Conservation (phyloP, 176 grass and related monocot genomes). For the Paspalum vaginatum region DNA sequence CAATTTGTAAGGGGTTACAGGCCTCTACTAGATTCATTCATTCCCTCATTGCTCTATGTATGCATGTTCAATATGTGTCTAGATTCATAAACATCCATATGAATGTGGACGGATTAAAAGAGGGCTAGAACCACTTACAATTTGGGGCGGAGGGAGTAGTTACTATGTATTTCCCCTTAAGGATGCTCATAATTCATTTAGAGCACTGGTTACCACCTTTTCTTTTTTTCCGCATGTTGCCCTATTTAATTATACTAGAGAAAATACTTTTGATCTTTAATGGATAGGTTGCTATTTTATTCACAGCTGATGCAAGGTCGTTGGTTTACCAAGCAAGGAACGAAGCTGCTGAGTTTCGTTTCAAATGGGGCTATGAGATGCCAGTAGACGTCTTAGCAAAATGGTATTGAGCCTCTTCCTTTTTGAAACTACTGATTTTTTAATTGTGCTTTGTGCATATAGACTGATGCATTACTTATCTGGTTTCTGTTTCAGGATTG, state of each 20-base stretch:
- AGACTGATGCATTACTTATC: constrained; percentile 14
- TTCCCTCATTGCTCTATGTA: too few species aligned
- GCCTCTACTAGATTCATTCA: too few species aligned
- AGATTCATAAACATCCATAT: too few species aligned
- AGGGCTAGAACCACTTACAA: too few species aligned
- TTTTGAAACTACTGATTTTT: constrained; percentile 3
- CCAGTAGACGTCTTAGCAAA: constrained; percentile 93
- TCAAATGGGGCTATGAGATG: constrained; percentile 99
- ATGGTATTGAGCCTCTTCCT: constrained; percentile 56
- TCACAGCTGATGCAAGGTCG: constrained; percentile 95
- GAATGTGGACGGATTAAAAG: too few species aligned
- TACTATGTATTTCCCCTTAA: not conserved
- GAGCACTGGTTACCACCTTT: not conserved
- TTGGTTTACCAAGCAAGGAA: constrained; percentile 98
- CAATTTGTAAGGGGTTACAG: too few species aligned
- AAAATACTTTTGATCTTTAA: constrained; percentile 6
- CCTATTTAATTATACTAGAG: not conserved
- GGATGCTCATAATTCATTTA: not conserved
- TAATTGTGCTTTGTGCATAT: constrained; percentile 26
- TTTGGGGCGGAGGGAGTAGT: too few species aligned
- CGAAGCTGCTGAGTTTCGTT: constrained; percentile 95
- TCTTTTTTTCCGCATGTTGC: constrained; percentile 14
- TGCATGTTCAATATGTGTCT: too few species aligned
- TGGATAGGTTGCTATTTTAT: constrained; percentile 9
- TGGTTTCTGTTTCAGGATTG: constrained; percentile 69